Conservation (phyloP, 345 rosid genomes). For the Aegle marmelos region DNA sequence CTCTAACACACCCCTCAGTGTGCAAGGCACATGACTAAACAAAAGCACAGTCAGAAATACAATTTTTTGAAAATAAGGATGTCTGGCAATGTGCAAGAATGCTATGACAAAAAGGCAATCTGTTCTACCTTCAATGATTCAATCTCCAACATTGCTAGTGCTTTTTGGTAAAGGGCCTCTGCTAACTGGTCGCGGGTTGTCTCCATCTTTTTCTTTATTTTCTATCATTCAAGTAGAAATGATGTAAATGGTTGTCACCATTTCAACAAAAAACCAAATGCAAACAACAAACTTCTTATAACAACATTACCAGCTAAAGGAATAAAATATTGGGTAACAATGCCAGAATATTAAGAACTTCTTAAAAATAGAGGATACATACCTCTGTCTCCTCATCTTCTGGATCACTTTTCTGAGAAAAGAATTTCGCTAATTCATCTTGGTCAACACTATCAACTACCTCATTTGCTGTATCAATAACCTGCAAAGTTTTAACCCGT, state of each 20-base stretch:
- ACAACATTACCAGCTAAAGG: background rate
- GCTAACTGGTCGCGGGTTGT: slow-evolving; percentile 75
- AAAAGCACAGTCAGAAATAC: background rate
- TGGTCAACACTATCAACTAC: slow-evolving; percentile 69
- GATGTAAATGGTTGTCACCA: background rate
- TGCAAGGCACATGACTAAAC: background rate
- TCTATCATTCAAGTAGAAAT: slow-evolving; percentile 29
- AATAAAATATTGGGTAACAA: background rate
- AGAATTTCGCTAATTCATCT: slow-evolving; percentile 73
- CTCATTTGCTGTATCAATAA: slow-evolving; percentile 73
- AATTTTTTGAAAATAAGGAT: background rate
- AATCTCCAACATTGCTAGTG: slow-evolving; percentile 64
- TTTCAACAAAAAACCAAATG: background rate
- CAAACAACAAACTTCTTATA: background rate
- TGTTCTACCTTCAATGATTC: slow-evolving; percentile 55
- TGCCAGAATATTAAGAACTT: background rate
- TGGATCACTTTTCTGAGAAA: slow-evolving; percentile 69
- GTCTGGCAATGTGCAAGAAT: background rate
- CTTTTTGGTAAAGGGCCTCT: slow-evolving; percentile 88
- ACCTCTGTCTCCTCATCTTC: slow-evolving; percentile 96
- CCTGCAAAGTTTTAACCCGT: slow-evolving; percentile 41
- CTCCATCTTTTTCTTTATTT: slow-evolving; percentile 78
- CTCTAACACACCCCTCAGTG: background rate
- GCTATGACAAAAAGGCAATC: background rate
- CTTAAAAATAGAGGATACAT: background rate